Evolutionary conservation across 1,139 yeast genomes (phyloP), one percentile per base, ranked within the genome.

Genomic region (Zygosaccharomyces sapae): DNA sequence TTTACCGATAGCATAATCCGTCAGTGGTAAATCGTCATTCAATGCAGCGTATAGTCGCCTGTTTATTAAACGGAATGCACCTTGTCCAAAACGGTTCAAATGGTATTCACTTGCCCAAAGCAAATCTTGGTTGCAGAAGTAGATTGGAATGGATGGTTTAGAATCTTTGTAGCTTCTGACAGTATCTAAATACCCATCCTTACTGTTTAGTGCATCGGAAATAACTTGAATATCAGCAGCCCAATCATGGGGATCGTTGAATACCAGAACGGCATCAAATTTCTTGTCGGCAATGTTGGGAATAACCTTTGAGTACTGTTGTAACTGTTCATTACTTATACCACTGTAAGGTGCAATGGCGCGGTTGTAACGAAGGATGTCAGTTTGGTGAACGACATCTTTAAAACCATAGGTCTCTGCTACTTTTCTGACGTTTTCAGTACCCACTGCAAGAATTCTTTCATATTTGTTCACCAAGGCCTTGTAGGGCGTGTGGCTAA

Each of bases 161-260:
- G 58, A 46, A 20, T 60, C 43, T 33, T 47, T 57, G 18, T 55
- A 51, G 22, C 51, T 52, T 42, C 87, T 69, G 35, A 70, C 61
- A 1, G 96, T 87, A 30, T 95, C 95, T 19, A 85, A 62, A 41
- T 66, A 53, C 0, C 96, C 96, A 43, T 67, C 58, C 7, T 79
- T 71, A 8, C 92, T 82, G 51, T 81, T 77, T 51, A 89, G 70
- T 41, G 87, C 59, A 63, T 92, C 97, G 50, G 78, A 65, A 3
- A 87, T 79, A 22, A 90, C 74, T 70, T 90, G 97, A n/a, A 83
- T 58, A 65, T 90, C 97, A 1, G 92, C 77, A 1, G 88, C 90
- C 82, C 89, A 76, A 62, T 92, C 97, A 48, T 95, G 73, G 1
- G 97, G 88, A 66, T 92, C 98, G 64, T 87, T 88, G 67, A 90